phyloP scores from a whole-genome alignment of 2,329 filamentous ascomycete genomes.

The Diplocarpon rosae region DNA sequence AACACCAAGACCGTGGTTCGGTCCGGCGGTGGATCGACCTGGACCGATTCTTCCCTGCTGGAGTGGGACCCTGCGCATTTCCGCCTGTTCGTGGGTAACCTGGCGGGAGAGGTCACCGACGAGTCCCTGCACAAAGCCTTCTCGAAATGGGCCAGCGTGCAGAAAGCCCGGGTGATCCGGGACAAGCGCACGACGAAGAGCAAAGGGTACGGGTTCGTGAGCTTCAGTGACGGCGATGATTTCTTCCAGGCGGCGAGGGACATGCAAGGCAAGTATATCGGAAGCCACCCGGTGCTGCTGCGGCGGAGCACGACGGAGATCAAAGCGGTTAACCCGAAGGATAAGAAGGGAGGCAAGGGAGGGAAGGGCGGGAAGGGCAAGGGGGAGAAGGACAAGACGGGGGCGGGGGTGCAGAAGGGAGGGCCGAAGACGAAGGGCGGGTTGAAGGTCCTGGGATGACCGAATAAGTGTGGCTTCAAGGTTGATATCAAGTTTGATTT shows the following conservation, averaged over 20 bases:
- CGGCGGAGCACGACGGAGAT: constrained; percentile 88
- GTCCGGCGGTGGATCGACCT: constrained; percentile 80
- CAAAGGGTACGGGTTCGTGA: constrained; percentile 93
- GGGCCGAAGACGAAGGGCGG: constrained; percentile 59
- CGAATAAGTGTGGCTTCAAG: neutral
- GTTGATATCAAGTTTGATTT: too few species aligned
- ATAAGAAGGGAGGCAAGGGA: constrained; percentile 40
- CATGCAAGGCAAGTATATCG: constrained; percentile 99
- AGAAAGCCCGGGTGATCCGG: constrained; percentile 85
- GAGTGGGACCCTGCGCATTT: constrained; percentile 96
- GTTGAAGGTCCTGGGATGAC: constrained; percentile 45
- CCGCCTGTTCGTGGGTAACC: constrained; percentile 89
- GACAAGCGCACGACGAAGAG: constrained; percentile 96
- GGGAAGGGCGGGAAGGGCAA: constrained; percentile 31
- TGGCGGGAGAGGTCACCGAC: constrained; percentile 94
- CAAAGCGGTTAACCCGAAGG: constrained; percentile 59
- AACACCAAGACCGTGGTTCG: constrained; percentile 82
- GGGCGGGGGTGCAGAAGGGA: constrained; percentile 47
- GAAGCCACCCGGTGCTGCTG: constrained; percentile 84
- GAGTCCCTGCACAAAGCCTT: constrained; percentile 94
- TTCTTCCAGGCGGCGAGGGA: constrained; percentile 94
- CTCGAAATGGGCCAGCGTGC: constrained; percentile 72
- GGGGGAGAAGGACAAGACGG: constrained; percentile 29
- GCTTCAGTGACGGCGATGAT: constrained; percentile 88
- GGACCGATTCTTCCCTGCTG: constrained; percentile 78